These are phyloP conservation scores for Fomitopsis schrenkii DNA, from an alignment of 1,284 basidiomycete species.

Conservation along the genomic window DNA sequence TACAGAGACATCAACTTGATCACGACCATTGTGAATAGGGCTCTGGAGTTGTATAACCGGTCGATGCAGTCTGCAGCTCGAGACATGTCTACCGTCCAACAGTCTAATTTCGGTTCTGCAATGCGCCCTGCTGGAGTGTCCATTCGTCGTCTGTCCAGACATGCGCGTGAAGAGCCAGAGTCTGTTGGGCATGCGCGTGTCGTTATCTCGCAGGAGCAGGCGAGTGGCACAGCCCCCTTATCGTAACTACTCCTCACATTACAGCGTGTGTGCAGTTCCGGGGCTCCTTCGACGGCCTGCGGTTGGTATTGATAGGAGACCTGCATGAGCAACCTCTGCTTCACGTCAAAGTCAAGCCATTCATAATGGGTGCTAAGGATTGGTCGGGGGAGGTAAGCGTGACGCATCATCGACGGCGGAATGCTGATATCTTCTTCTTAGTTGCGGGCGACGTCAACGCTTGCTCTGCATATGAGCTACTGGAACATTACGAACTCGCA, in stretches of 20 bases:
- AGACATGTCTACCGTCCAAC: neutral
- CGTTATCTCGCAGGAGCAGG: conserved; percentile 79
- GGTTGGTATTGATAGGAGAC: conserved; percentile 93
- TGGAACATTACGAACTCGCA: conserved; percentile 98
- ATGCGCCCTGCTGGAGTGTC: conserved; percentile 6
- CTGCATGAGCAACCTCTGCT: conserved; percentile 93
- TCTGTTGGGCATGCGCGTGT: conserved; percentile 55
- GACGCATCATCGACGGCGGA: neutral
- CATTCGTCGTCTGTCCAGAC: conserved; percentile 13
- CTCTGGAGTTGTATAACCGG: conserved; percentile 61
- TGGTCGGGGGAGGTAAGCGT: conserved; percentile 82
- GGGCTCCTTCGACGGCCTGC: conserved; percentile 85
- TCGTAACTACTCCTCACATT: neutral
- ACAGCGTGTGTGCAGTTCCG: conserved; percentile 51
- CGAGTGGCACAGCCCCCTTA: conserved; percentile 22
- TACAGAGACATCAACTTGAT: conserved; percentile 93
- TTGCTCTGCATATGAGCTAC: conserved; percentile 86
- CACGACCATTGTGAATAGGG: conserved; percentile 85
- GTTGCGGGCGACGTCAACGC: conserved; percentile 79
- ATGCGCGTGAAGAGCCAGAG: conserved; percentile 44
- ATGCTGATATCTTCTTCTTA: conserved; percentile 25
- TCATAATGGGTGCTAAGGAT: conserved; percentile 82
- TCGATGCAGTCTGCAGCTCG: conserved; percentile 11
- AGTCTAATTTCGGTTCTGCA: conserved; percentile 3
- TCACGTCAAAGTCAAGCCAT: conserved; percentile 85